These are phyloP conservation scores for Aureobasidium sp. DNA, from an alignment of 2,329 filamentous ascomycete genomes.

Conservation along the genomic window DNA sequence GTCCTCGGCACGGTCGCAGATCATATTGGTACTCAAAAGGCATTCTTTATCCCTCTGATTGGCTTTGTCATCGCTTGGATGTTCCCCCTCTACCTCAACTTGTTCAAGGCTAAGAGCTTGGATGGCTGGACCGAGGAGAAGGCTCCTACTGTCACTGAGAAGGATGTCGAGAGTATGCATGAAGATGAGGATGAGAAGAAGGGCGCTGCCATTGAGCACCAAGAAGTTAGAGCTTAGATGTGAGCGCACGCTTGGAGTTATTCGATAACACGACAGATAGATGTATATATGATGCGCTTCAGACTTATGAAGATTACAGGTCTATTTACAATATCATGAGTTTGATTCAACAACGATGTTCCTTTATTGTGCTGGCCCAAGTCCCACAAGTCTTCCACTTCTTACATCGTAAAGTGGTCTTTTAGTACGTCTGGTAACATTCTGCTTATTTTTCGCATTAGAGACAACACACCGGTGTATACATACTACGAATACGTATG, in stretches of 20 bases:
- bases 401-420: too few relatives aligned
- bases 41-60: slow-evolving; percentile 57
- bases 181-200: slow-evolving; percentile 5
- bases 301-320: too few relatives aligned
- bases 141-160: slow-evolving; percentile 26
- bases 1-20: slow-evolving; percentile 63
- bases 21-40: slow-evolving; percentile 48
- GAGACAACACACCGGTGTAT: too few relatives aligned
- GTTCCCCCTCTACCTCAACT: slow-evolving; percentile 49
- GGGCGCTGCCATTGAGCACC: slow-evolving; percentile 1
- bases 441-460: too few relatives aligned
- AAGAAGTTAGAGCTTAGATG: not conserved
- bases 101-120: slow-evolving; percentile 50
- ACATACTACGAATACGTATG: too few relatives aligned
- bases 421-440: too few relatives aligned
- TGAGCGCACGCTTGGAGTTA: not conserved
- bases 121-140: slow-evolving; percentile 45
- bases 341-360: too few relatives aligned
- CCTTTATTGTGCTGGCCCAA: too few relatives aligned
- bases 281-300: not conserved
- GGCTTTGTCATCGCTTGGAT: slow-evolving; percentile 41
- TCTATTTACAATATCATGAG: too few relatives aligned
- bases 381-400: too few relatives aligned
- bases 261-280: not conserved
- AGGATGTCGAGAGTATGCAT: slow-evolving; percentile 22